Evolutionary conservation across 306 rosid genomes (phyloP).

Genomic region (Casuarina cunninghamiana): DNA sequence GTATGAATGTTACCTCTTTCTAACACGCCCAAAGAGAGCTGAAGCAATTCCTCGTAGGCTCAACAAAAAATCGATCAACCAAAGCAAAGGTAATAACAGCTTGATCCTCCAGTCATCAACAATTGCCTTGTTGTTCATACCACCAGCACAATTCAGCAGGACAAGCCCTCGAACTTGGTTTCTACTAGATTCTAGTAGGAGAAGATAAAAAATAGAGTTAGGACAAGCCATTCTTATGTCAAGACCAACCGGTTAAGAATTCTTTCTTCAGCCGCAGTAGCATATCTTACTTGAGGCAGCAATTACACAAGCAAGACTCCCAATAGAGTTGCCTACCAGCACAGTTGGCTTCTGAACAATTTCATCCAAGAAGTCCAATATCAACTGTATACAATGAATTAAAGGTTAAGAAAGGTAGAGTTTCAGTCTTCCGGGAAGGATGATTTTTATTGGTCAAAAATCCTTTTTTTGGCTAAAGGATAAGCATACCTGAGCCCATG

Average conservation of each 20-base stretch:
- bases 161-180: slow-evolving; percentile 69
- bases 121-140: slow-evolving; percentile 95
- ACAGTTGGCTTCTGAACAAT: slow-evolving; percentile 77
- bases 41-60: slow-evolving; percentile 74
- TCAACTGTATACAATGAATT: slow-evolving; percentile 53
- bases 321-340: slow-evolving; percentile 86
- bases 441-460: not conserved
- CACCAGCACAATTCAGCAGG: slow-evolving; percentile 85
- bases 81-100: slow-evolving; percentile 71
- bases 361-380: slow-evolving; percentile 79
- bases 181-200: slow-evolving; percentile 59
- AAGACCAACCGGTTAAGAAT: slow-evolving; percentile 5
- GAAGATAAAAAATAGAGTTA: slow-evolving; percentile 26
- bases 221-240: slow-evolving; percentile 21
- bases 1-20: slow-evolving; percentile 53
- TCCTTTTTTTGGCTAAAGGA: slow-evolving; percentile 17
- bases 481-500: slow-evolving; percentile 73
- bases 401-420: slow-evolving; percentile 4
- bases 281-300: slow-evolving; percentile 74
- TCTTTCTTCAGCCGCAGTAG: slow-evolving; percentile 2
- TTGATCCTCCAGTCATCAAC: slow-evolving; percentile 97
- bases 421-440: slow-evolving; percentile 8
- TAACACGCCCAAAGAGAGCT: slow-evolving; percentile 70
- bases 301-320: slow-evolving; percentile 93
- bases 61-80: slow-evolving; percentile 74